phyloP scores from a whole-genome alignment of 106 monocot genomes.

The Dioscorea alata region DNA sequence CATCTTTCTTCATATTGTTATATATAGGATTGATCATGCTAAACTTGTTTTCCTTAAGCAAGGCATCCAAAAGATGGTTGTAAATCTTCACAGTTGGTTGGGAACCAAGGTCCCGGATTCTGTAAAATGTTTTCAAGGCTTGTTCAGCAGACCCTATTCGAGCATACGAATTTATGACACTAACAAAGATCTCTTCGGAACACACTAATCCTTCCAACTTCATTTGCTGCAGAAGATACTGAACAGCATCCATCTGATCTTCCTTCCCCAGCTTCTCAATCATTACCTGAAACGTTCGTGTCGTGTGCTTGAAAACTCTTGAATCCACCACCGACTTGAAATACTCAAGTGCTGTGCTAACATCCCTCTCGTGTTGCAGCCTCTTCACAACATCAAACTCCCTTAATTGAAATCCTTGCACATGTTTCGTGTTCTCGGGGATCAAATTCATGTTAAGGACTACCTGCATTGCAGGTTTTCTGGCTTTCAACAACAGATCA shows the following conservation, averaged over 20 bases:
- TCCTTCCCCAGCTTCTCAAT: slow-evolving; percentile 44
- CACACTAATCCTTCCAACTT: slow-evolving; percentile 49
- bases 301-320: slow-evolving; percentile 39
- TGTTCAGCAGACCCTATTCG: slow-evolving; percentile 32
- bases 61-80: slow-evolving; percentile 69
- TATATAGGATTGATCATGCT: slow-evolving; percentile 48
- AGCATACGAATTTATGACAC: slow-evolving; percentile 50
- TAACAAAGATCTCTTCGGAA: slow-evolving; percentile 41
- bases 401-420: slow-evolving; percentile 8
- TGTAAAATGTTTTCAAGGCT: slow-evolving; percentile 76
- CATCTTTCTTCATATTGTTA: slow-evolving; percentile 70
- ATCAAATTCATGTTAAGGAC: slow-evolving; percentile 21
- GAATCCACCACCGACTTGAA: slow-evolving; percentile 38
- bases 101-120: slow-evolving; percentile 61
- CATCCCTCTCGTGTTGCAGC: slow-evolving; percentile 17
- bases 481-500: slow-evolving; percentile 24
- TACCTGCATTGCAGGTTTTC: slow-evolving; percentile 10
- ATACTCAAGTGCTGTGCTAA: slow-evolving; percentile 29
- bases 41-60: slow-evolving; percentile 54
- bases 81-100: slow-evolving; percentile 59
- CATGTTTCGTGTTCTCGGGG: background rate
- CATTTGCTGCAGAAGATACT: slow-evolving; percentile 74
- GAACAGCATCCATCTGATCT: slow-evolving; percentile 42
- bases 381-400: slow-evolving; percentile 41
- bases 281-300: slow-evolving; percentile 35